A percentile compares a stretch with the other conserved stretches of the same genome.
Conservation (phyloP, 208 protist genomes). For the Trichomonas vaginalis region DNA sequence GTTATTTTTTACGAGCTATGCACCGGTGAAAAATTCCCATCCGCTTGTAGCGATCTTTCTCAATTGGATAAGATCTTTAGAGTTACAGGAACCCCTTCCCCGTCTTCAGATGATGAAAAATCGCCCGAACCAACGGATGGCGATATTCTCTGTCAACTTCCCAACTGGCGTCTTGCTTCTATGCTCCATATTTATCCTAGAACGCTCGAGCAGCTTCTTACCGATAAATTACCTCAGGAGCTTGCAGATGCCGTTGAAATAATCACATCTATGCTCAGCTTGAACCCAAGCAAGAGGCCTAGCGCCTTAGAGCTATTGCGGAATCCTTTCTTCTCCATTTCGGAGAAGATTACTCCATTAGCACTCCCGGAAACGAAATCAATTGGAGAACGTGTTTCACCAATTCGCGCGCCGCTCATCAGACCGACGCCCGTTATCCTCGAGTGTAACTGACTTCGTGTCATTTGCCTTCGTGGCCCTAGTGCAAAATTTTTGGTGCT, state of each 20-base stretch:
- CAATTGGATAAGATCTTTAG: background rate
- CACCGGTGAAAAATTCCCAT: background rate
- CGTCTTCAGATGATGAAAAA: background rate
- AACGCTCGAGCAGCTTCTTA: background rate
- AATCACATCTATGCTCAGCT: background rate
- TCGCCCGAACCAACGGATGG: background rate
- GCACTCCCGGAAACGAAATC: background rate
- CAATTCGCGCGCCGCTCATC: background rate
- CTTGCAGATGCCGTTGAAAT: background rate
- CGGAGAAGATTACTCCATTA: background rate
- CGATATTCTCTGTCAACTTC: background rate
- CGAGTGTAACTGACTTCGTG: background rate
- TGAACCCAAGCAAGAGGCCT: background rate
- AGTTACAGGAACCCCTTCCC: background rate
- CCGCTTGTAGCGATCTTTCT: background rate
- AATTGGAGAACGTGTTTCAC: background rate
- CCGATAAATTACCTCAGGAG: background rate
- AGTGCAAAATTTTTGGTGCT: background rate
- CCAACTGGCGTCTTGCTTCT: background rate
- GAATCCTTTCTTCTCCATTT: background rate
- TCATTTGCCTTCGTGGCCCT: background rate
- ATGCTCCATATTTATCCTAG: background rate
- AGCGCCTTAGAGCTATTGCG: background rate
- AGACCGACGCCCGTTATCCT: background rate
- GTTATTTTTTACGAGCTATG: background rate